phyloP scores from a whole-genome alignment of 2,329 filamentous ascomycete genomes.

The Aspergillus novofumigatus region DNA sequence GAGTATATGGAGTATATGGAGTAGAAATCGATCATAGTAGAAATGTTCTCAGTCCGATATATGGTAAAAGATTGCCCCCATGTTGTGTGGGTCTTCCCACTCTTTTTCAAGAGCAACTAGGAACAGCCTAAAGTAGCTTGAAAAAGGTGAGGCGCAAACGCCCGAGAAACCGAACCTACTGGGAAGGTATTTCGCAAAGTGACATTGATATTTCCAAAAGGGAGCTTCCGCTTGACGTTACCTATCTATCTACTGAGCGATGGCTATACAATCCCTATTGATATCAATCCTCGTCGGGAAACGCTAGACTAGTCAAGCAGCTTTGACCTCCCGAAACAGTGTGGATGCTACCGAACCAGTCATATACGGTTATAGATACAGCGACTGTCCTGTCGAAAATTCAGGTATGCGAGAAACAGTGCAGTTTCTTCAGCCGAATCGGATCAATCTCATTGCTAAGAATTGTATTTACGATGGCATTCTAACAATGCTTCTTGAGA shows the following conservation, averaged over 20 bases:
- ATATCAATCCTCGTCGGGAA: neutral
- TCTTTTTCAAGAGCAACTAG: neutral
- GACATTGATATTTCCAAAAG: neutral
- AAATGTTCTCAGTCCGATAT: no score
- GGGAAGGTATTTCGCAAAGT: neutral
- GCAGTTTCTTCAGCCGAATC: neutral
- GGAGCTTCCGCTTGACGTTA: neutral
- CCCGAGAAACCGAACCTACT: no score
- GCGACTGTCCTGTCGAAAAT: neutral
- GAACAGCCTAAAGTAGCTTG: neutral
- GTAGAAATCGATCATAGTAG: neutral
- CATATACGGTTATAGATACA: neutral
- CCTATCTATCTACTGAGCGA: no score
- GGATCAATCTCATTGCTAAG: neutral
- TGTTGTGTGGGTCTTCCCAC: neutral
- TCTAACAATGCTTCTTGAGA: neutral
- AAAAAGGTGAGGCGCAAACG: neutral
- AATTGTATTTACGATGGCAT: neutral
- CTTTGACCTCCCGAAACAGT: neutral
- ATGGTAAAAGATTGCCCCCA: neutral
- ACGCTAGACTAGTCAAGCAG: neutral
- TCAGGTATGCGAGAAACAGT: neutral
- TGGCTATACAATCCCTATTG: neutral
- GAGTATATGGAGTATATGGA: no score
- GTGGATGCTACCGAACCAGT: neutral